A percentile compares a stretch with the other conserved stretches of the same genome.
These are phyloP conservation scores for Leptomonas pyrrhocoris DNA, from an alignment of 208 protist species.

Conservation along the genomic window DNA sequence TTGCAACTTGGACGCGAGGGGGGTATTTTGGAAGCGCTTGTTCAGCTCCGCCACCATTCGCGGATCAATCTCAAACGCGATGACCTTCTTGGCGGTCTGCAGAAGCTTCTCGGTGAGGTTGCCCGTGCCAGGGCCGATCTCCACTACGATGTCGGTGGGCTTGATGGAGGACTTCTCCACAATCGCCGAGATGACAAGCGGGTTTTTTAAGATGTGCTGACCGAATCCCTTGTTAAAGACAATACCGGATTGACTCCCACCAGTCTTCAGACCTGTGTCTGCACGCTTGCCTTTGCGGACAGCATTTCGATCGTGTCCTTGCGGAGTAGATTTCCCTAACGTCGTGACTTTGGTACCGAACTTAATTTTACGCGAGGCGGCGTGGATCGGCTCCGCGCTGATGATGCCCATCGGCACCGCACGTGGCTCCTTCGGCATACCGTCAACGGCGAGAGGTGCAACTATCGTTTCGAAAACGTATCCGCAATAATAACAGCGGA, in stretches of 20 bases:
- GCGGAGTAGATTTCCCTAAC: constrained; percentile 67
- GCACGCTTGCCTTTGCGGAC: constrained; percentile 48
- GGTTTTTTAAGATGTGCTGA: constrained; percentile 99
- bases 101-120: constrained; percentile 99
- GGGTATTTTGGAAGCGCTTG: constrained; percentile 97
- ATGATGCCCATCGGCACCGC: constrained; percentile 88
- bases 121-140: constrained; percentile 99
- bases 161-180: constrained; percentile 97
- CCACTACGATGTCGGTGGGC: constrained; percentile 98
- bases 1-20: constrained; percentile 92
- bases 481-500: neutral
- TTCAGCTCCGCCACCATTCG: constrained; percentile 99
- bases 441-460: neutral
- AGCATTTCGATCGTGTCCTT: constrained; percentile 22
- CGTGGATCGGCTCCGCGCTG: constrained; percentile 62
- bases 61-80: constrained; percentile 99
- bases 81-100: constrained; percentile 96
- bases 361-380: constrained; percentile 64
- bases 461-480: no score
- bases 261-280: constrained; percentile 58
- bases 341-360: constrained; percentile 77
- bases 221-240: constrained; percentile 97
- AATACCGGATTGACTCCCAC: constrained; percentile 88
- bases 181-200: constrained; percentile 97
- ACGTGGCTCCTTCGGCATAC: constrained; percentile 77